phyloP scores from a whole-genome alignment of 768 basidiomycete species.

The Pisolithus orientalis region DNA sequence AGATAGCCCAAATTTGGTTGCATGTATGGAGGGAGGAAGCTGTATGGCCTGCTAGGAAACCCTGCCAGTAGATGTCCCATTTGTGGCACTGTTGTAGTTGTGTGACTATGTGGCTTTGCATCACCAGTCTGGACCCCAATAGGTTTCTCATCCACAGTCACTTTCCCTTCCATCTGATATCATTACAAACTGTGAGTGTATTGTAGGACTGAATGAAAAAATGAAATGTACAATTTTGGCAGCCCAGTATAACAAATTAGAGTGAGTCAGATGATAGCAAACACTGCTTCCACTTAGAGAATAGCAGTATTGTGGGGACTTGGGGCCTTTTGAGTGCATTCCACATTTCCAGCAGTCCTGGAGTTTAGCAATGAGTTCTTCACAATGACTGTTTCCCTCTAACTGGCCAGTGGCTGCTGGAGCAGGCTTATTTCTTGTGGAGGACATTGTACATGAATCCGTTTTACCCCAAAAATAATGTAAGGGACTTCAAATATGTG shows the following conservation, averaged over 20 bases:
- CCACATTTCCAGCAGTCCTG: not conserved
- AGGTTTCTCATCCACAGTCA: too few species aligned
- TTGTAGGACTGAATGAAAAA: not conserved
- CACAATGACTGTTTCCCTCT: too few species aligned
- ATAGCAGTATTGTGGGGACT: not conserved
- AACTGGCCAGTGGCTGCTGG: too few species aligned
- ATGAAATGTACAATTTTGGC: not conserved
- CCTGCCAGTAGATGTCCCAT: not conserved
- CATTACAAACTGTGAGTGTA: not conserved
- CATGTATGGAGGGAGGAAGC: not conserved
- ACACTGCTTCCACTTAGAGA: too few species aligned
- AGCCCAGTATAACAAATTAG: too few species aligned
- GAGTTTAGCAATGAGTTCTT: not conserved
- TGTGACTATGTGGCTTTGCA: not conserved
- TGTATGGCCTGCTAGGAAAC: not conserved
- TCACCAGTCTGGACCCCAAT: not conserved
- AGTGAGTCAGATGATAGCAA: too few species aligned
- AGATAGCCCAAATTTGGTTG: too few species aligned
- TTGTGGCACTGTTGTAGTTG: not conserved
- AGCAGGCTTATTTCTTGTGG: not conserved
- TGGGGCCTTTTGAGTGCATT: not conserved
- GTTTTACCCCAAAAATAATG: not conserved
- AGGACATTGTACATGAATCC: not conserved
- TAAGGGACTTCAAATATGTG: not conserved
- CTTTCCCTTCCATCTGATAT: not conserved